These are phyloP conservation scores for Rachicladosporium sp. DNA, from an alignment of 2,329 filamentous ascomycete genomes.

Conservation along the genomic window DNA sequence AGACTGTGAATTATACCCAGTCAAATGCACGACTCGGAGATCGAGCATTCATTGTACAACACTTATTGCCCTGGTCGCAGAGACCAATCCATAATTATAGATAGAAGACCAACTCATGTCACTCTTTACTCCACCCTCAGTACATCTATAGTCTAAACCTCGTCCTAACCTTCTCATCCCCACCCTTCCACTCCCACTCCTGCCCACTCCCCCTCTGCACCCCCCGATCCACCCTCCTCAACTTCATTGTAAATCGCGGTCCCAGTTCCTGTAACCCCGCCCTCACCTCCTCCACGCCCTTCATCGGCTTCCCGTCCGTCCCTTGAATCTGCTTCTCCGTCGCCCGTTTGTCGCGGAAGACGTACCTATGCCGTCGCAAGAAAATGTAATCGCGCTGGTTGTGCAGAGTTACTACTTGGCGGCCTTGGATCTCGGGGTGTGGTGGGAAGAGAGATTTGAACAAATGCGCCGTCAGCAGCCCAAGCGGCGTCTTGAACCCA, in stretches of 20 bases:
- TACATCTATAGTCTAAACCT: conserved; percentile 67
- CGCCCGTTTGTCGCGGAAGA: conserved; percentile 77
- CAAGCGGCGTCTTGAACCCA: conserved; percentile 87
- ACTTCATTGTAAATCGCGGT: conserved; percentile 70
- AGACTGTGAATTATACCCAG: neutral
- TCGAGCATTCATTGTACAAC: neutral
- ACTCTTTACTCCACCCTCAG: conserved; percentile 46
- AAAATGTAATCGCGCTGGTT: conserved; percentile 97
- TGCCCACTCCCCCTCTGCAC: conserved; percentile 64
- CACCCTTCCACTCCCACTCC: conserved; percentile 93
- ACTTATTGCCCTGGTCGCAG: neutral
- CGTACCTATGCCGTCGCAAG: conserved; percentile 75
- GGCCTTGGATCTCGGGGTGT: conserved; percentile 68
- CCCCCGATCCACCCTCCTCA: conserved; percentile 82
- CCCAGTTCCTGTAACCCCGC: conserved; percentile 86
- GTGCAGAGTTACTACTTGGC: conserved; percentile 84
- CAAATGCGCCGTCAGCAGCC: conserved; percentile 72
- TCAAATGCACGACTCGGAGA: neutral
- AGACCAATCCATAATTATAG: conserved; percentile 1
- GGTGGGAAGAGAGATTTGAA: conserved; percentile 72
- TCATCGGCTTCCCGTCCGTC: conserved; percentile 68
- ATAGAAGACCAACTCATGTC: conserved; percentile 7
- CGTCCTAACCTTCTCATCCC: conserved; percentile 88
- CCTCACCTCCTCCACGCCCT: conserved; percentile 73
- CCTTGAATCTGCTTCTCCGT: conserved; percentile 79